These are phyloP conservation scores for Penicillium janthinellum DNA, from an alignment of 2,329 filamentous ascomycete species.

Conservation along the genomic window DNA sequence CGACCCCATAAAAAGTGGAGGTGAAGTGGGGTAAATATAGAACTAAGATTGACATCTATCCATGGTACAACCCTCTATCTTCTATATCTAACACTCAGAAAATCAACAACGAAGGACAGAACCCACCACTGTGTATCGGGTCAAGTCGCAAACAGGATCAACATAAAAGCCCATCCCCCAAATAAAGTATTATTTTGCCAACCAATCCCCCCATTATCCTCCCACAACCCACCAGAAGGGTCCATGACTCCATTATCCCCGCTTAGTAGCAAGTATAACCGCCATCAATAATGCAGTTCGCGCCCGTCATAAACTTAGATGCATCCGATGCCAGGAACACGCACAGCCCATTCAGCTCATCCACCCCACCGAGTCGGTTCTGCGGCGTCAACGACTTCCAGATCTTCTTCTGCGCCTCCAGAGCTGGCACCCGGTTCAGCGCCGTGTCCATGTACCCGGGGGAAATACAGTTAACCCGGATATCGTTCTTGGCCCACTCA, in stretches of 20 bases:
- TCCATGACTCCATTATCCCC: too few species aligned
- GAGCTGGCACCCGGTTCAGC: constrained; percentile 60
- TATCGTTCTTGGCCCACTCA: constrained; percentile 71
- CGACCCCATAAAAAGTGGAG: background rate
- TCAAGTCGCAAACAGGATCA: too few species aligned
- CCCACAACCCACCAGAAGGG: too few species aligned
- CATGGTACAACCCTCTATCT: background rate
- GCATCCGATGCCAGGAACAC: constrained; percentile 79
- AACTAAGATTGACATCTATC: constrained; percentile 2
- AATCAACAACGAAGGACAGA: background rate
- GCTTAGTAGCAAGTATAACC: constrained; percentile 55
- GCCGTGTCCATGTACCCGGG: constrained; percentile 41
- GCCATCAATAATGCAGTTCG: constrained; percentile 71
- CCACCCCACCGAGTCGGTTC: constrained; percentile 68
- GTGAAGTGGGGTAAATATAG: background rate
- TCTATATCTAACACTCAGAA: background rate
- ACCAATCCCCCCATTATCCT: too few species aligned
- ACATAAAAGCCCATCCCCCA: background rate
- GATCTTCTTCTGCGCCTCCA: constrained; percentile 52
- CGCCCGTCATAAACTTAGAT: constrained; percentile 72
- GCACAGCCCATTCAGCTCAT: constrained; percentile 77
- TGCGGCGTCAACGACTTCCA: constrained; percentile 74
- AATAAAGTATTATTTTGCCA: background rate
- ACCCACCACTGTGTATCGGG: background rate
- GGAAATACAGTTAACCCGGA: constrained; percentile 53